phyloP scores from a whole-genome alignment of 164 flowering plant species.

The Pachysandra terminalis region DNA sequence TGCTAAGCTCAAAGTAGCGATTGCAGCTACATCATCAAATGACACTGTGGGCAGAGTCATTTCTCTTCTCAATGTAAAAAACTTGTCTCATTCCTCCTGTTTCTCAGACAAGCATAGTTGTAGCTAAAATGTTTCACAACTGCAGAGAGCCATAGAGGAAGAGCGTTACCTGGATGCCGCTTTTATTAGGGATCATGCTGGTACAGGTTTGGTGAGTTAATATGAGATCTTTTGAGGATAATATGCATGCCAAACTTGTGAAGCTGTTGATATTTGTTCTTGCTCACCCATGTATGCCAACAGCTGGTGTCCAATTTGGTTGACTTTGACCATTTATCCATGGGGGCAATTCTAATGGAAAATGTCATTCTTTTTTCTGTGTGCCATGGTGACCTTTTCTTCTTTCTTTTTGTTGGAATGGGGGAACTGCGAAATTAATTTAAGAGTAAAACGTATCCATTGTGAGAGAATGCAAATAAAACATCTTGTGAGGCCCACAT shows the following conservation, averaged over 20 bases:
- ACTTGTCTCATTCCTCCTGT: not conserved
- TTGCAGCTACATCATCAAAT: slow-evolving; percentile 79
- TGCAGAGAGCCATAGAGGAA: slow-evolving; percentile 75
- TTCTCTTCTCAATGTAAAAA: slow-evolving; percentile 54
- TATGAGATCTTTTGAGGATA: not conserved
- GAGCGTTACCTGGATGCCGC: slow-evolving; percentile 84
- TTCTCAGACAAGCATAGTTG: not conserved
- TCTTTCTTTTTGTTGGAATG: too few relatives aligned
- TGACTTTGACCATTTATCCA: too few relatives aligned
- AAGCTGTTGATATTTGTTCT: not conserved
- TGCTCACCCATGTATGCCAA: not conserved
- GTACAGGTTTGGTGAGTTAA: slow-evolving; percentile 88
- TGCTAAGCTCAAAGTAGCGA: slow-evolving; percentile 89
- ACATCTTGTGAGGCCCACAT: too few relatives aligned
- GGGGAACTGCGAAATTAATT: too few relatives aligned
- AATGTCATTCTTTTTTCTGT: too few relatives aligned
- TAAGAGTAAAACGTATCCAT: too few relatives aligned
- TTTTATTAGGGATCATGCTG: slow-evolving; percentile 69
- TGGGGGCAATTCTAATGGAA: too few relatives aligned
- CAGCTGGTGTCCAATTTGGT: too few relatives aligned
- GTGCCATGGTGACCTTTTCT: too few relatives aligned
- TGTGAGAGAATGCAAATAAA: too few relatives aligned
- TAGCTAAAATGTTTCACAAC: slow-evolving; percentile 1
- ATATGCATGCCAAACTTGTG: not conserved
- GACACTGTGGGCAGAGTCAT: slow-evolving; percentile 85